Base-by-base conservation (phyloP, 805 yeast species). In the Metschnikowia proteae region DNA sequence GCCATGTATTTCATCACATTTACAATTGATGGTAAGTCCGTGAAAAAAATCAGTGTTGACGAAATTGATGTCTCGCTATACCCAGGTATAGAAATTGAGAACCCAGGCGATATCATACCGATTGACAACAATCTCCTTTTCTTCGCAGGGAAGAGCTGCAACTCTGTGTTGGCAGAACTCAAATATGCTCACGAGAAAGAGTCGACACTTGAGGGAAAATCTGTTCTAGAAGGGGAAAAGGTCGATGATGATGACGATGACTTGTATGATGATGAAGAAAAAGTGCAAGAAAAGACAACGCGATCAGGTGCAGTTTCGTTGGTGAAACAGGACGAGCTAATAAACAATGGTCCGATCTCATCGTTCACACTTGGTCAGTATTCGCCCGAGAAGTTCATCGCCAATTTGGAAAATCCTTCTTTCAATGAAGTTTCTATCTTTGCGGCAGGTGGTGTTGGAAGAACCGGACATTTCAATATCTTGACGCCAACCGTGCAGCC, bases 401-500 rank as follows among this genome's bases (percentile, higher is more conserved):
- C 83, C 47, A 88, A 89, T 40, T 71, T 86, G 28, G 70, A 79
- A 0, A 86, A 86, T 60, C 92, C 96, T 2, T 84, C 82, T 53
- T 71, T 64, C 52, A 73, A 78, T 41, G 94, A 86, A 58, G 69
- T 78, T 13, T 85, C 88, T 5, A 77, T 89, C 3, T 77, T 88
- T 5, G 81, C 85, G 0, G 77, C 88, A 3, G 78, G 86, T 0
- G 96, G 97, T 0, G 73, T 81, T 11, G 82, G 76, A 6, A 55
- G 62, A 0, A 73, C 77, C 5, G 79, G 86, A 9, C 73, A 78
- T 22, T 52, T 91, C 29, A 80, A 84, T 31, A 74, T 84, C 3
- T 75, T 88, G 50, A 77, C 82, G 26, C 88, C 89, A 5, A 74
- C 85, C 3, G 74, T 89, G 10, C 82, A 82, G 50, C 96, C 96